Evolutionary conservation across 306 rosid genomes (phyloP).

Genomic region (Quercus variabilis): DNA sequence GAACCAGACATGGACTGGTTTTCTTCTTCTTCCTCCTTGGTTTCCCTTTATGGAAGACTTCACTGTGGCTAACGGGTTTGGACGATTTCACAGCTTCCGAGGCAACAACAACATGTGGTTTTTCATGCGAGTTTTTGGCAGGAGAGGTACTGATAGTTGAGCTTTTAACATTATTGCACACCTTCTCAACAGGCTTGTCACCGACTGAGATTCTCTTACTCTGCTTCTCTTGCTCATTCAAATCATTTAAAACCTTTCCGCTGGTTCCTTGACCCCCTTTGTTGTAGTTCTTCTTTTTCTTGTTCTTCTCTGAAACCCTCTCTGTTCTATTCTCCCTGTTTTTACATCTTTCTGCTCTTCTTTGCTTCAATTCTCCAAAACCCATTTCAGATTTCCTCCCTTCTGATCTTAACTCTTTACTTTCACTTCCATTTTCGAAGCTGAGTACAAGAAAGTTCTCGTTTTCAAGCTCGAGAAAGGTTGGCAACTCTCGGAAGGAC

Average conservation of each 20-base stretch:
- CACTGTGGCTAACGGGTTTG: conserved; percentile 8
- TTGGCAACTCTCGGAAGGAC: conserved; percentile 60
- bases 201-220: conserved; percentile 30
- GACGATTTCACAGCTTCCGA: conserved; percentile 23
- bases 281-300: conserved; percentile 8
- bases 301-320: conserved; percentile 13
- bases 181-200: conserved; percentile 14
- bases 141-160: conserved; percentile 19
- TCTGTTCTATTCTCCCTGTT: conserved; percentile 37
- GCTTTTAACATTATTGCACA: conserved; percentile 20
- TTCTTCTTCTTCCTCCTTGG: conserved; percentile 28
- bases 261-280: conserved; percentile 12
- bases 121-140: conserved; percentile 18
- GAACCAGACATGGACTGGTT: conserved; percentile 13
- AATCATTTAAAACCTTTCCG: conserved; percentile 5
- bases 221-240: conserved; percentile 30
- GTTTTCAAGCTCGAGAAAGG: conserved; percentile 47
- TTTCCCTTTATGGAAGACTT: conserved; percentile 24
- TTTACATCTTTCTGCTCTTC: conserved; percentile 21
- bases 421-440: conserved; percentile 44
- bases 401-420: conserved; percentile 27
- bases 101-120: conserved; percentile 7
- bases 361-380: conserved; percentile 38
- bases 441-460: conserved; percentile 63
- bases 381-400: conserved; percentile 26